Conservation (phyloP, 2,329 filamentous ascomycete genomes). For the Pseudogymnoascus pannorum region DNA sequence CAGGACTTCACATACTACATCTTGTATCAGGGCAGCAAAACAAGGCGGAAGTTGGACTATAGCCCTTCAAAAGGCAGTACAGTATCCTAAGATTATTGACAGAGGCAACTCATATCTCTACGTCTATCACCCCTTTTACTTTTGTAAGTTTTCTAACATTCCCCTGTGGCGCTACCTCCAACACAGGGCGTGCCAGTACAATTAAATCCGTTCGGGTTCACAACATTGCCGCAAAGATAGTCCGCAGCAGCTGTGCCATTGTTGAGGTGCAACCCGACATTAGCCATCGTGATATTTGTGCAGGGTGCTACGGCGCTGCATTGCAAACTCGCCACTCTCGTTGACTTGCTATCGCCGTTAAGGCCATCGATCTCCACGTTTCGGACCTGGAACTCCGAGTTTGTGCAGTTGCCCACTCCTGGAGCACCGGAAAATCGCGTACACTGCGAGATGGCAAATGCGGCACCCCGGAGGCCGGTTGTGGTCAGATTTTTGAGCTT, state of each 20-base stretch:
- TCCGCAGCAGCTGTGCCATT: slow-evolving; percentile 19
- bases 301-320: slow-evolving; percentile 28
- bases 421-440: slow-evolving; percentile 31
- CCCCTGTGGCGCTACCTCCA: not conserved
- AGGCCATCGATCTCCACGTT: slow-evolving; percentile 25
- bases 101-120: slow-evolving; percentile 1
- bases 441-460: slow-evolving; percentile 34
- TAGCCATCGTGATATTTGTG: slow-evolving; percentile 20
- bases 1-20: too few species aligned
- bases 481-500: slow-evolving; percentile 30
- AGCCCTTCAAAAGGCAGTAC: not conserved
- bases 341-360: slow-evolving; percentile 16
- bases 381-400: slow-evolving; percentile 34
- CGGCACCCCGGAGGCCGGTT: slow-evolving; percentile 25
- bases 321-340: slow-evolving; percentile 25
- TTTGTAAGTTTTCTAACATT: not conserved
- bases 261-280: slow-evolving; percentile 17
- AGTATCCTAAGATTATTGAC: not conserved
- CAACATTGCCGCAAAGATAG: slow-evolving; percentile 26
- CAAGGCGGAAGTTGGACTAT: not conserved
- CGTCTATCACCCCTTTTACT: not conserved
- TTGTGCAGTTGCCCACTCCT: slow-evolving; percentile 32
- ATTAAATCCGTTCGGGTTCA: slow-evolving; percentile 19
- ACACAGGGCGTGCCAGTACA: slow-evolving; percentile 20
- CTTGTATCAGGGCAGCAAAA: too few species aligned